Conservation (phyloP, 257 asterid genomes). For the Przewalskia tangutica region DNA sequence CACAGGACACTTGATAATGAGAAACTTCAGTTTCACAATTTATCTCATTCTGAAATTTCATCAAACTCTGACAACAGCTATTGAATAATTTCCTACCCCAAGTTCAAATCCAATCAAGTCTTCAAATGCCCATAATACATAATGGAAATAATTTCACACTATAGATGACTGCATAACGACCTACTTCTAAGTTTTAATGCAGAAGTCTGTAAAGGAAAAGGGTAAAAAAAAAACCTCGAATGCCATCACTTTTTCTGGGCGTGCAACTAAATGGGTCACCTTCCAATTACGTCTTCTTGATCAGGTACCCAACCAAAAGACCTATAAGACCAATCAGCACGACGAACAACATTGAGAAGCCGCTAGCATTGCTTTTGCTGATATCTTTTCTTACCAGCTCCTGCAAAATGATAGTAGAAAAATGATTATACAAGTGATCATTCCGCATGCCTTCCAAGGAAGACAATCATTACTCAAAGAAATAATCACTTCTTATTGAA, state of each 20-base stretch:
- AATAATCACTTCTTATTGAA: too few relatives aligned
- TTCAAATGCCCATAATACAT: neutral
- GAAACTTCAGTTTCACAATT: neutral
- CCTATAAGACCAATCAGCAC: slow-evolving; percentile 44
- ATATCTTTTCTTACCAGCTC: slow-evolving; percentile 33
- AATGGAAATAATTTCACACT: neutral
- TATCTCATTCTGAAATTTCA: neutral
- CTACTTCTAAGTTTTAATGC: neutral
- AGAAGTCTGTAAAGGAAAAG: neutral
- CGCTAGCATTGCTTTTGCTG: slow-evolving; percentile 28
- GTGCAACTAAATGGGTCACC: neutral
- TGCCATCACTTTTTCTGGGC: neutral
- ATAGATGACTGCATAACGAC: neutral
- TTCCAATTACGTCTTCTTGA: slow-evolving; percentile 16
- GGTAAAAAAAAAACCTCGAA: neutral
- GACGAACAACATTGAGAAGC: slow-evolving; percentile 24
- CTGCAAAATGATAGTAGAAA: slow-evolving; percentile 21
- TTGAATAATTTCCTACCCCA: neutral
- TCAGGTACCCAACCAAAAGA: slow-evolving; percentile 45
- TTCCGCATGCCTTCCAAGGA: neutral
- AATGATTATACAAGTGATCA: neutral
- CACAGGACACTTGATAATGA: neutral
- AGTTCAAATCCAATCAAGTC: neutral
- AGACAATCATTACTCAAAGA: neutral
- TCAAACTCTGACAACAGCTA: neutral